Conservation (phyloP, 495 filamentous ascomycete species). For the Aspergillus diversus region DNA sequence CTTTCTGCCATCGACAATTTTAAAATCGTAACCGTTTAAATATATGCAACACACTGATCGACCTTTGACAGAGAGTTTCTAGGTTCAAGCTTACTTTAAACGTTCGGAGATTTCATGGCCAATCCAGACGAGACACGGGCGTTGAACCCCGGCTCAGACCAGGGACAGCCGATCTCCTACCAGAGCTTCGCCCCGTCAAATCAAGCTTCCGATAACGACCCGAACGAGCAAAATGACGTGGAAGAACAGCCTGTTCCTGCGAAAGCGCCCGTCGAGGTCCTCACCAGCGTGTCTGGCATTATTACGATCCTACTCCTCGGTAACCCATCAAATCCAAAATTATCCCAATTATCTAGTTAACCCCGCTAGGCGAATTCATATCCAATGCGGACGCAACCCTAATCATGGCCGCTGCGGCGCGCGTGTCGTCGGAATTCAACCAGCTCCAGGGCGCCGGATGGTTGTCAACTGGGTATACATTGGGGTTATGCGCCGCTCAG, state of each 20-base stretch:
- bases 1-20: neutral
- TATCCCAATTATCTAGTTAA: too few relatives aligned
- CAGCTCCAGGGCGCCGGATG: conserved; percentile 62
- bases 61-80: too few relatives aligned
- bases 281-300: conserved; percentile 35
- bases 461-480: conserved; percentile 66
- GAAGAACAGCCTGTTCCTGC: neutral
- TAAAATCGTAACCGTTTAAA: neutral
- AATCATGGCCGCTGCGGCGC: conserved; percentile 62
- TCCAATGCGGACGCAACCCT: conserved; percentile 65
- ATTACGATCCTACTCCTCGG: conserved; percentile 40
- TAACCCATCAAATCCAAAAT: too few relatives aligned
- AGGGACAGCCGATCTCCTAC: conserved; percentile 4
- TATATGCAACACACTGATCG: too few relatives aligned
- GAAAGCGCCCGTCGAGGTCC: conserved; percentile 4
- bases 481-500: conserved; percentile 64
- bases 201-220: neutral
- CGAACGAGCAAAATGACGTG: conserved; percentile 7
- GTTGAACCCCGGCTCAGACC: conserved; percentile 1
- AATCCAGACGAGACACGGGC: conserved; percentile 13
- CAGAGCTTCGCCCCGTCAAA: conserved; percentile 1
- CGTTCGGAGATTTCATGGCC: neutral
- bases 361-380: conserved; percentile 68
- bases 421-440: conserved; percentile 70
- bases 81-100: too few relatives aligned